Evolutionary conservation across 345 rosid genomes (phyloP), one percentile per base, ranked within the genome.

Genomic region (Sisymbrium irio): DNA sequence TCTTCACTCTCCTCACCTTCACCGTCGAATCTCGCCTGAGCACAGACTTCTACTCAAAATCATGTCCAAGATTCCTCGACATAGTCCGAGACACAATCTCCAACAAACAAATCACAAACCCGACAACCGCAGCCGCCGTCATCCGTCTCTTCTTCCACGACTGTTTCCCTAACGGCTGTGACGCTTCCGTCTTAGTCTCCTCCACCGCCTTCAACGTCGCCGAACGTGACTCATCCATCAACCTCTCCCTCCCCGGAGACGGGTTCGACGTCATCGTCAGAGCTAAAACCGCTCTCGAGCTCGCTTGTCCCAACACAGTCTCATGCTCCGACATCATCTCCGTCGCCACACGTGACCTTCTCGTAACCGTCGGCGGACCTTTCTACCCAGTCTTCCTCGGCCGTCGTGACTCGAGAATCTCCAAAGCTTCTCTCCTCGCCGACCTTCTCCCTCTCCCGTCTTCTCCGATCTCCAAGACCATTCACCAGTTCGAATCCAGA

Each of bases 251-350:
- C 62, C 92, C 98, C 0, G 97, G 98, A 0, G 98, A 91, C 63
- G 96, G 89, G 20, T 93, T 91, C 72, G 98, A 93, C 76, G 85
- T 91, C 41, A 59, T 93, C 33, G 76, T 82, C 55, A 78, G 95
- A 32, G 95, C 92, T 69, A 94, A 94, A 82, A 88, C 93, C 13
- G 93, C 97, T 3, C 89, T 94, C 30, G 96, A 94, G 73, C 96
- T 91, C 33, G 68, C 87, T 18, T 91, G 98, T 65, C 97, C 98
- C 2, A 77, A 77, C 82, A 82, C 85, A 18, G 96, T 94, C 65
- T 94, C 98, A 30, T 94, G 97, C 72, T 76, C 98, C 65, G 98
- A 91, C 67, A 91, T 95, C 67, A 87, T 95, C 74, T 79, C 92
- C 13, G 84, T 81, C 49, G 95, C 97, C 0, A 66, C 96, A 0